Evolutionary conservation across 768 basidiomycete species (phyloP).

Genomic region (Xerocomellus dryophilus): DNA sequence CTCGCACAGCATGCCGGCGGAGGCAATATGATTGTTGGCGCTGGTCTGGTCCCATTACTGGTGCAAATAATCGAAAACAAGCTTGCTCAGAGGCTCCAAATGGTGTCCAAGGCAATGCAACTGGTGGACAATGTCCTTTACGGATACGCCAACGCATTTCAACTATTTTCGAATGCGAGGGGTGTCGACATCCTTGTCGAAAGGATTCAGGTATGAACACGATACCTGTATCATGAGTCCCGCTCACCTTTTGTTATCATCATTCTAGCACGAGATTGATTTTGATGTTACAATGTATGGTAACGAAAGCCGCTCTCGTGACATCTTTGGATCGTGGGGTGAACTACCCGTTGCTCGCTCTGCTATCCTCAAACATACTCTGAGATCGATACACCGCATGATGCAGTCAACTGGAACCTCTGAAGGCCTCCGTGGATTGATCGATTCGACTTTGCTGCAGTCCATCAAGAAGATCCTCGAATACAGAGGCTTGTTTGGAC

Average conservation of each 20-base stretch:
- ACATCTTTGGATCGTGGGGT: conserved; percentile 55
- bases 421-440: conserved; percentile 90
- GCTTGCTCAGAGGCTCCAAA: conserved; percentile 61
- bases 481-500: conserved; percentile 78
- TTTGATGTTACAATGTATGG: conserved; percentile 58
- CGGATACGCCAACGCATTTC: conserved; percentile 83
- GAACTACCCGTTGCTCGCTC: conserved; percentile 66
- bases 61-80: conserved; percentile 86
- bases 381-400: conserved; percentile 93
- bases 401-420: conserved; percentile 95
- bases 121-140: conserved; percentile 91
- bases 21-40: conserved; percentile 91
- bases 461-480: conserved; percentile 88
- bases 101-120: conserved; percentile 88
- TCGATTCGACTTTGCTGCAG: conserved; percentile 82
- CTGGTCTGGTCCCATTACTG: conserved; percentile 84
- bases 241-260: conserved; percentile 8
- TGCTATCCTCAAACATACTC: conserved; percentile 82
- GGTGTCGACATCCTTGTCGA: conserved; percentile 85
- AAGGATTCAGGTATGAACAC: conserved; percentile 71
- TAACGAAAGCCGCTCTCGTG: conserved; percentile 40
- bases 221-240: neutral
- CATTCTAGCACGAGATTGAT: conserved; percentile 61
- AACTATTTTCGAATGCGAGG: conserved; percentile 76
- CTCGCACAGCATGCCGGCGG: conserved; percentile 82